Percentiles rank a stretch among this genome's conserved stretches.
Conservation (phyloP, 805 yeast species). For the Maudiozyma pseudohumilis region DNA sequence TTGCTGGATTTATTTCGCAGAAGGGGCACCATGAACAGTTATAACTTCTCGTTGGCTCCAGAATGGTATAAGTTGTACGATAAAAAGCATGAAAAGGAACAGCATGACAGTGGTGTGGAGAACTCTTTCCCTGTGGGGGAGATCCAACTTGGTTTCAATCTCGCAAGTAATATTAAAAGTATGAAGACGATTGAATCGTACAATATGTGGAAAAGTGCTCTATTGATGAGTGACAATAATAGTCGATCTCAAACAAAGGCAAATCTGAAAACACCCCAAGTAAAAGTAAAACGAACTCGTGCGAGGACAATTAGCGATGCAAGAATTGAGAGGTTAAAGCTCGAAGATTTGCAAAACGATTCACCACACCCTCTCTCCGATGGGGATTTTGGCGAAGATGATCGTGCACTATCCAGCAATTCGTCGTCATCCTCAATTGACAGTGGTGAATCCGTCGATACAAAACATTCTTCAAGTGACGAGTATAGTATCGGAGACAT, state of each 20-base stretch:
- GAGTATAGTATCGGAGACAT: slow-evolving; percentile 2
- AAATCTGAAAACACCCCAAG: not conserved
- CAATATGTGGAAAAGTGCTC: slow-evolving; percentile 15
- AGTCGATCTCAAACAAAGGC: not conserved
- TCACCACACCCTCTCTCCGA: not conserved
- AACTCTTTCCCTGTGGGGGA: slow-evolving; percentile 15
- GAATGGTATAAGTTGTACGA: slow-evolving; percentile 24
- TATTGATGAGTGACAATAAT: slow-evolving; percentile 1
- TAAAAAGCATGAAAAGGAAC: slow-evolving; percentile 12
- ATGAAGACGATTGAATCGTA: slow-evolving; percentile 15
- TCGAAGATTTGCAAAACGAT: not conserved
- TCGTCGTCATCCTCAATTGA: not conserved
- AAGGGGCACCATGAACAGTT: slow-evolving; percentile 10
- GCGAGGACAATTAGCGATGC: slow-evolving; percentile 1
- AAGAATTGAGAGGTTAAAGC: not conserved
- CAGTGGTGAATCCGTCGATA: slow-evolving; percentile 1
- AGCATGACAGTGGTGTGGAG: slow-evolving; percentile 4
- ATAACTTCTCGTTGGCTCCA: slow-evolving; percentile 12
- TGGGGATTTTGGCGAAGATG: not conserved
- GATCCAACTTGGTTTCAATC: slow-evolving; percentile 16
- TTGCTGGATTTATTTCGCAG: slow-evolving; percentile 20
- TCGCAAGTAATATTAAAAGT: slow-evolving; percentile 12
- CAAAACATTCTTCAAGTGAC: slow-evolving; percentile 4
- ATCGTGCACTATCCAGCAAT: too few species aligned
- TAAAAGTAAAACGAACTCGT: not conserved